These are phyloP conservation scores for Rhizoclosmatium globosum DNA, from an alignment of 192 early-diverging fungal species.

Conservation along the genomic window DNA sequence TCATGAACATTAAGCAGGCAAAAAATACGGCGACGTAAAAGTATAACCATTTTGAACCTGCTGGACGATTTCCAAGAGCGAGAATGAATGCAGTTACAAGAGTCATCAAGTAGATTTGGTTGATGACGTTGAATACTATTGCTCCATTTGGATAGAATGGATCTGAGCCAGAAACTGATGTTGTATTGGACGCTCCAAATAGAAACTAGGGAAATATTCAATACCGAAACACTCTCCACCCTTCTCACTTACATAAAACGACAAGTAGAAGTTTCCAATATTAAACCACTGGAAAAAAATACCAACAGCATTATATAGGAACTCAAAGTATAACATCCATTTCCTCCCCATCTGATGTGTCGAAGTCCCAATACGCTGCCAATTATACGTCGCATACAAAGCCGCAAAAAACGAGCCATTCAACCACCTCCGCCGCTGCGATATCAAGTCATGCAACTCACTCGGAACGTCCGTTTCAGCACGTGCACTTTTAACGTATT, in stretches of 20 bases:
- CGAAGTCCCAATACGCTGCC: slow-evolving; percentile 69
- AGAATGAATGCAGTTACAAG: slow-evolving; percentile 76
- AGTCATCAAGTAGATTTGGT: slow-evolving; percentile 78
- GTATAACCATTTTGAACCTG: slow-evolving; percentile 61
- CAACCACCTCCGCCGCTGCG: slow-evolving; percentile 82
- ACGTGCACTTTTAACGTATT: slow-evolving; percentile 72
- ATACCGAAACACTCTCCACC: neutral
- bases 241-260: slow-evolving; percentile 29
- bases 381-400: slow-evolving; percentile 74
- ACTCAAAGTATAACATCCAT: slow-evolving; percentile 68
- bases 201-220: slow-evolving; percentile 23
- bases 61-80: slow-evolving; percentile 60
- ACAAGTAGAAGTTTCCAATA: slow-evolving; percentile 38
- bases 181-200: slow-evolving; percentile 26
- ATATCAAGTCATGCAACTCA: slow-evolving; percentile 75
- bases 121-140: slow-evolving; percentile 70
- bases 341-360: slow-evolving; percentile 72
- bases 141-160: slow-evolving; percentile 29
- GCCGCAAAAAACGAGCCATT: slow-evolving; percentile 87
- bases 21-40: slow-evolving; percentile 78
- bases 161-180: neutral
- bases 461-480: slow-evolving; percentile 85
- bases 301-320: slow-evolving; percentile 58
- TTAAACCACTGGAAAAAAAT: slow-evolving; percentile 65
- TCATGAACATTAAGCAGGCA: slow-evolving; percentile 82